These are phyloP conservation scores for Macrolepiota dolichaula DNA, from an alignment of 768 basidiomycete genomes.

Conservation along the genomic window DNA sequence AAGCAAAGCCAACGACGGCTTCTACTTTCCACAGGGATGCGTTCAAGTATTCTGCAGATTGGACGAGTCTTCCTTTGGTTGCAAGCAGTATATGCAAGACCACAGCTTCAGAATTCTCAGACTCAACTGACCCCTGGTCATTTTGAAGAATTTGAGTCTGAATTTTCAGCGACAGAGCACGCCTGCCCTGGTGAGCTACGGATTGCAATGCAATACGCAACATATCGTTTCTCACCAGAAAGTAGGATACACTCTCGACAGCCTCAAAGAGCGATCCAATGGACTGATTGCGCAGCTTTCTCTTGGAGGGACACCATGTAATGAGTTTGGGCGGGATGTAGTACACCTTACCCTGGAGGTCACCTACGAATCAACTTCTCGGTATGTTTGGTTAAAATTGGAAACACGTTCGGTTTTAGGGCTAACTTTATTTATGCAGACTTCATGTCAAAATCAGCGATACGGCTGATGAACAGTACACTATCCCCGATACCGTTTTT, in stretches of 20 bases:
- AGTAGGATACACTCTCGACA: slow-evolving; percentile 52
- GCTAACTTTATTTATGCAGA: slow-evolving; percentile 26
- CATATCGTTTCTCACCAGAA: neutral
- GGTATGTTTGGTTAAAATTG: slow-evolving; percentile 27
- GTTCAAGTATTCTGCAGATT: neutral
- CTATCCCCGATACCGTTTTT: slow-evolving; percentile 60
- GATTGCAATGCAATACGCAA: slow-evolving; percentile 11
- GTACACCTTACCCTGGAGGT: slow-evolving; percentile 59
- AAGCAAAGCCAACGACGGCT: neutral
- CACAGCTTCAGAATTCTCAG: neutral
- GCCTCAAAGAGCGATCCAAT: slow-evolving; percentile 35
- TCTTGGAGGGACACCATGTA: slow-evolving; percentile 55
- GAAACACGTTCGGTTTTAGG: neutral
- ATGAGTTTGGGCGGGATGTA: slow-evolving; percentile 64
- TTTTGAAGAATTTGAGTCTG: slow-evolving; percentile 1
- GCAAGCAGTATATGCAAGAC: neutral
- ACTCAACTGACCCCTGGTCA: neutral
- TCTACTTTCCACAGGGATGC: neutral
- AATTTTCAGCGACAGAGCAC: neutral
- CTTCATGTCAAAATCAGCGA: slow-evolving; percentile 70
- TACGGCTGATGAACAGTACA: slow-evolving; percentile 58
- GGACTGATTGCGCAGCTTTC: slow-evolving; percentile 55
- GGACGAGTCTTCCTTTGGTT: neutral
- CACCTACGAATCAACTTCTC: slow-evolving; percentile 55
- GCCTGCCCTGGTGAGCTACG: slow-evolving; percentile 15